Percentiles rank a stretch among this genome's conserved stretches.
Conservation (phyloP, 805 yeast species). For the Ascoidea tarda region DNA sequence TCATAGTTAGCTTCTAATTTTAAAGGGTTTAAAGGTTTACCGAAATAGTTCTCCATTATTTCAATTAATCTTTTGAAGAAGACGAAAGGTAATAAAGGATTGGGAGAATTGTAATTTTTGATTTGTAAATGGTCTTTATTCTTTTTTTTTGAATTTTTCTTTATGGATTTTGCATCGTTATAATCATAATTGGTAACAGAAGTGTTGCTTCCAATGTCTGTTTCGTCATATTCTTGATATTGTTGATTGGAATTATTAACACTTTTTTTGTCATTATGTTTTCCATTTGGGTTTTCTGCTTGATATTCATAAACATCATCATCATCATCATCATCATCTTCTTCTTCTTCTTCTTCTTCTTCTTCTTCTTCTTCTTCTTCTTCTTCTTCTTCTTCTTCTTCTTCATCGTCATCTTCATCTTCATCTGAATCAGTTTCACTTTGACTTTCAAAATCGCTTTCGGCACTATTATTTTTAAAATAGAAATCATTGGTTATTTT, state of each 20-base stretch:
- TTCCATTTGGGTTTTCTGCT: slow-evolving; percentile 2
- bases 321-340: not conserved
- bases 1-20: slow-evolving; percentile 61
- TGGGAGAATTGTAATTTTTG: slow-evolving; percentile 16
- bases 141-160: not conserved
- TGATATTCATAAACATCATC: not conserved
- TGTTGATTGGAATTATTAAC: slow-evolving; percentile 10
- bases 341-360: slow-evolving; percentile 3
- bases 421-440: not conserved
- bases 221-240: slow-evolving; percentile 6
- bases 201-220: slow-evolving; percentile 1
- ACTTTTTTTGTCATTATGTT: slow-evolving; percentile 6
- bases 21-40: slow-evolving; percentile 34
- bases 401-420: not conserved
- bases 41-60: slow-evolving; percentile 45
- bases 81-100: slow-evolving; percentile 41
- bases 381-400: slow-evolving; percentile 7
- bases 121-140: slow-evolving; percentile 13
- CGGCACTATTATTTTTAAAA: not conserved
- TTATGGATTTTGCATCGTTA: slow-evolving; percentile 1
- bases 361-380: not conserved
- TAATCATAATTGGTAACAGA: slow-evolving; percentile 1
- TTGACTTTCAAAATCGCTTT: not conserved
- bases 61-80: slow-evolving; percentile 36
- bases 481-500: not conserved